These are phyloP conservation scores for Arthrobotrys entomopaga DNA, from an alignment of 2,329 filamentous ascomycete genomes.

Conservation along the genomic window DNA sequence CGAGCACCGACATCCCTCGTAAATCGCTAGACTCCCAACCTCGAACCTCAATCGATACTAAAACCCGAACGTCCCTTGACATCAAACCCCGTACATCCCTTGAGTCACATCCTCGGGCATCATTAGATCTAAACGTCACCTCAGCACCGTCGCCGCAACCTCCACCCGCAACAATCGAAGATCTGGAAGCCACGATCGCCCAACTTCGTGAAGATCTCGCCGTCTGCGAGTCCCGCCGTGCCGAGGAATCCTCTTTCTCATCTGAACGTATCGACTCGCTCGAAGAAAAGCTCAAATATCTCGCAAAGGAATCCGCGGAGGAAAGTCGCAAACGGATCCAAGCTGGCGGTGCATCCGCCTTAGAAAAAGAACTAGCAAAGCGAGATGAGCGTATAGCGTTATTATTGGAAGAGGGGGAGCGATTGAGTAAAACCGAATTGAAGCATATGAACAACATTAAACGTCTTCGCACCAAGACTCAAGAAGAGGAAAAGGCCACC, in stretches of 20 bases:
- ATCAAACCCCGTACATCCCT: slow-evolving; percentile 26
- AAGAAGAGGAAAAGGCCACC: slow-evolving; percentile 73
- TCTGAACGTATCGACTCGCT: slow-evolving; percentile 91
- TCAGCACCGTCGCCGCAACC: background rate
- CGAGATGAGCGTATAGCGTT: slow-evolving; percentile 90
- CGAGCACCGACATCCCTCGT: slow-evolving; percentile 35
- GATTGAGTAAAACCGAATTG: slow-evolving; percentile 84
- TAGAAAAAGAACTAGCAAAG: slow-evolving; percentile 83
- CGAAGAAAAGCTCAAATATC: slow-evolving; percentile 87
- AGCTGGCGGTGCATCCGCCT: slow-evolving; percentile 71
- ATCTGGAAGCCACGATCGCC: slow-evolving; percentile 64
- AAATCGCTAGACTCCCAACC: slow-evolving; percentile 34
- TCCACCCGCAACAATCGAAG: slow-evolving; percentile 54
- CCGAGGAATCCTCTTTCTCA: slow-evolving; percentile 84
- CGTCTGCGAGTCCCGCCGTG: slow-evolving; percentile 69
- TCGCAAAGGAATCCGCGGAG: slow-evolving; percentile 81
- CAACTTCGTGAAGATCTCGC: slow-evolving; percentile 67
- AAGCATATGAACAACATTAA: slow-evolving; percentile 85
- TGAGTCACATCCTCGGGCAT: slow-evolving; percentile 22
- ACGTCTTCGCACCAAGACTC: slow-evolving; percentile 75
- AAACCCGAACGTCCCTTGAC: slow-evolving; percentile 22
- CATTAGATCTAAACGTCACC: background rate
- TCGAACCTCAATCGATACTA: slow-evolving; percentile 19
- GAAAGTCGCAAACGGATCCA: slow-evolving; percentile 75
- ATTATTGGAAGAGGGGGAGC: slow-evolving; percentile 91